Percentiles rank a stretch among this genome's conserved stretches.
Evolutionary conservation across 2,329 filamentous ascomycete species (phyloP).

Genomic region (Aspergillus transmontanensis): DNA sequence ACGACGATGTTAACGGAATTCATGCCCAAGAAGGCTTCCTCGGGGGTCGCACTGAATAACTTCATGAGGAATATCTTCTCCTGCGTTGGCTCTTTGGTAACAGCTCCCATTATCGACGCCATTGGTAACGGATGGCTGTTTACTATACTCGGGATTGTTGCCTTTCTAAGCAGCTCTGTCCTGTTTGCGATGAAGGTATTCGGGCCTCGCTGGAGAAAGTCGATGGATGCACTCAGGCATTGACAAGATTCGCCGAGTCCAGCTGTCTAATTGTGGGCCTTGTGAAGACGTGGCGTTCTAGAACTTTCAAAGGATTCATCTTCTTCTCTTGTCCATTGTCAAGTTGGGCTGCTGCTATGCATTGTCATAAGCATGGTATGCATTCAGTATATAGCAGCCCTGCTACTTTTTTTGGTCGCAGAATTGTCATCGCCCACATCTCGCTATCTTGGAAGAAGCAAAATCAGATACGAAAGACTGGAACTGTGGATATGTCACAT

Average conservation of each 20-base stretch:
- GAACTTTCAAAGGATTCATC: background rate
- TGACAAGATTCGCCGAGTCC: slow-evolving; percentile 8
- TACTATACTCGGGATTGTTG: slow-evolving; percentile 60
- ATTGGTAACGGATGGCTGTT: slow-evolving; percentile 79
- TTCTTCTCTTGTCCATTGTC: background rate
- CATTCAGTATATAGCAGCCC: slow-evolving; percentile 2
- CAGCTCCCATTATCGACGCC: slow-evolving; percentile 68
- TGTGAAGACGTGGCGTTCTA: background rate
- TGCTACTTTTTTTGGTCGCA: background rate
- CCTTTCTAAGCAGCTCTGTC: slow-evolving; percentile 59
- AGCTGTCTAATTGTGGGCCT: background rate
- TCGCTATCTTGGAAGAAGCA: background rate
- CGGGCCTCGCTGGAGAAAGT: slow-evolving; percentile 63
- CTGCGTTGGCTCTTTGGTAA: slow-evolving; percentile 70
- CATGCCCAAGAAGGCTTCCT: slow-evolving; percentile 70
- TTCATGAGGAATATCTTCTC: slow-evolving; percentile 78
- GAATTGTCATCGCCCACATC: background rate
- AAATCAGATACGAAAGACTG: background rate
- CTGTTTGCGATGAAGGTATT: slow-evolving; percentile 65
- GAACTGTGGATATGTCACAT: slow-evolving; percentile 6
- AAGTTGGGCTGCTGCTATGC: background rate
- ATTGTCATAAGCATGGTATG: background rate
- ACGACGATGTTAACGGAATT: slow-evolving; percentile 88
- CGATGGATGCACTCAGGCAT: slow-evolving; percentile 55
- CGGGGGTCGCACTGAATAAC: slow-evolving; percentile 79